Conservation (phyloP, 225 moss, liverwort and hornwort genomes). For the Sphagnum contortum region DNA sequence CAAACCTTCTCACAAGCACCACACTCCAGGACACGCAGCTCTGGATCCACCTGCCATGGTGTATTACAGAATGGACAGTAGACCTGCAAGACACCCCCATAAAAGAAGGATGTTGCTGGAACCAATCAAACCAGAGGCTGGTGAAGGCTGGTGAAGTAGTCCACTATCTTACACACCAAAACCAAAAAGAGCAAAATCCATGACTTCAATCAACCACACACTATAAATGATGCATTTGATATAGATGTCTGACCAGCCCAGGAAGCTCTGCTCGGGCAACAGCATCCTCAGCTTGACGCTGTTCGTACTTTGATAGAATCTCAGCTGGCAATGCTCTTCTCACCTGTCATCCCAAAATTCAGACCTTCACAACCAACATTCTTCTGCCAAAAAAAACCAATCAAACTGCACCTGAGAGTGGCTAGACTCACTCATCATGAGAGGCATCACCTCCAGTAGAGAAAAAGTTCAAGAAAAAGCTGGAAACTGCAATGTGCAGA, state of each 20-base stretch:
- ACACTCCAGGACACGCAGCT: constrained; percentile 53
- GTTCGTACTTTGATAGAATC: constrained; percentile 72
- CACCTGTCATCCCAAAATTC: constrained; percentile 27
- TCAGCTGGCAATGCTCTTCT: constrained; percentile 59
- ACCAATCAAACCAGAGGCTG: not conserved
- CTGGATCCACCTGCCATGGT: constrained; percentile 77
- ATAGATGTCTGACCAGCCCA: constrained; percentile 40
- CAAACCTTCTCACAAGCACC: too few relatives aligned
- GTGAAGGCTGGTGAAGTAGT: not conserved
- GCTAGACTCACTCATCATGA: not conserved
- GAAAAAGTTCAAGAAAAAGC: not conserved
- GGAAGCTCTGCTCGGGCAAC: constrained; percentile 61
- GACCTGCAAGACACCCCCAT: constrained; percentile 25
- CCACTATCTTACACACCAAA: too few relatives aligned
- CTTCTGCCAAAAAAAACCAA: not conserved
- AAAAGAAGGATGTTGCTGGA: not conserved
- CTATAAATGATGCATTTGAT: too few relatives aligned
- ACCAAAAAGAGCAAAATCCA: too few relatives aligned
- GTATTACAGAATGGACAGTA: constrained; percentile 84
- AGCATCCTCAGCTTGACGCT: constrained; percentile 87
- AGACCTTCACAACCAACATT: too few relatives aligned
- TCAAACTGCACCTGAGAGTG: not conserved
- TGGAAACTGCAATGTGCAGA: not conserved
- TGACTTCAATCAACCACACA: too few relatives aligned
- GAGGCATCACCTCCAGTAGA: not conserved